Evolutionary conservation across 306 rosid species (phyloP).

Genomic region (Macrotyloma uniflorum): DNA sequence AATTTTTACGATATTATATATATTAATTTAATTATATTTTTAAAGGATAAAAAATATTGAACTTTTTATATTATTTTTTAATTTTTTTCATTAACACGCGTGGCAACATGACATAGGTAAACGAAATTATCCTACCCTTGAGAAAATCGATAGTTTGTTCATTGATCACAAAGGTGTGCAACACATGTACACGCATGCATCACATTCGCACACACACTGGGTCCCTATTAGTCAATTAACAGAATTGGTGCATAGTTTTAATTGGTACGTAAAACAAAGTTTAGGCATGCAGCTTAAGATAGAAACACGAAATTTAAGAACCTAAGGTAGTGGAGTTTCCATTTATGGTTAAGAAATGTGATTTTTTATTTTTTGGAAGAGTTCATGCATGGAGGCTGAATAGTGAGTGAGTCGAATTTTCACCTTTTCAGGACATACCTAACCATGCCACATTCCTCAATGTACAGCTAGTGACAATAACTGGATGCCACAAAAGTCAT

Average conservation of each 20-base stretch:
- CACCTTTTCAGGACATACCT: slow-evolving; percentile 43
- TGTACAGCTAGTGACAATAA: slow-evolving; percentile 37
- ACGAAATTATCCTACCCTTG: background rate
- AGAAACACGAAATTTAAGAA: slow-evolving; percentile 1
- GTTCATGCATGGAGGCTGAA: background rate
- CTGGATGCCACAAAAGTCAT: slow-evolving; percentile 10
- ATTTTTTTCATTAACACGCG: background rate
- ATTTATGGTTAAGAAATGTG: slow-evolving; percentile 26
- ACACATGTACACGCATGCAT: background rate
- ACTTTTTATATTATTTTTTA: too few species aligned
- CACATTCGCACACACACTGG: background rate
- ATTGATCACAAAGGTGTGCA: background rate
- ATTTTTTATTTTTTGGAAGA: background rate
- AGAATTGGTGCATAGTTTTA: background rate
- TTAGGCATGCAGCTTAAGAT: background rate
- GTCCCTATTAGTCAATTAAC: background rate
- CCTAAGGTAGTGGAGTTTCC: slow-evolving; percentile 42
- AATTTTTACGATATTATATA: too few species aligned
- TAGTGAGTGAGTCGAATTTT: slow-evolving; percentile 47
- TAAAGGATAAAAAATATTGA: too few species aligned
- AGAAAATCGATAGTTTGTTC: slow-evolving; percentile 6
- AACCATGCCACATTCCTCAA: slow-evolving; percentile 35
- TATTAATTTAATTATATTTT: too few species aligned
- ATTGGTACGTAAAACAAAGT: background rate
- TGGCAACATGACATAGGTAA: background rate